Base-by-base conservation (phyloP, 371 early-diverging fungal genomes). In the Phascolomyces articulosus region DNA sequence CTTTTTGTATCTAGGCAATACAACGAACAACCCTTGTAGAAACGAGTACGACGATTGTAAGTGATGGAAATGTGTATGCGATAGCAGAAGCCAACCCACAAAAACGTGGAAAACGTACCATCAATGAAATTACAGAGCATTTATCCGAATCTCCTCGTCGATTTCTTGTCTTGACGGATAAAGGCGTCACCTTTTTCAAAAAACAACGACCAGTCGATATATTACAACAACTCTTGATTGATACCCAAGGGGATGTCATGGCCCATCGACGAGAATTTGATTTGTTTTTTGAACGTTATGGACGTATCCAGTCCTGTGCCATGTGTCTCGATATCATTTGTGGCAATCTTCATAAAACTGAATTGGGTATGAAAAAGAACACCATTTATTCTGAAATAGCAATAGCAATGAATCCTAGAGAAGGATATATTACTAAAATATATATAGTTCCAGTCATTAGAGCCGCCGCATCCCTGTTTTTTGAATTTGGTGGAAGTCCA, bases 161-260 rank as follows among this genome's bases (percentile, higher is more conserved):
- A 47, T 93, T 92, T 67, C 81, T 90, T 2, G 85, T 91, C 6
- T 71, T 95, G 55, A 90, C 95, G 6, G 92, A 90, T 64, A 75
- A 82, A 11, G 91, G 87, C 0, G 66, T 92, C 16, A 76, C 73
- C 2, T 75, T 90, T 26, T 81, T 87, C 55, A 74, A 75, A 47
- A 90, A 93, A 77, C 84, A 85, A 59, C 75, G 94, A 40, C 95
- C 95, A 13, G 86, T 94, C 7, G 94, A 94, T 60, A 75, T 87
- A 24, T 67, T 93, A 13, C 74, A 85, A 29, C 75, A 84, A 58
- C 60, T 90, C 6, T 47, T 89, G 13, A 1, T 51, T 3, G 58
- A 64, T 21, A 28, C 65, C 1, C 38, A 56, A 41, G 70, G 71
- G 64, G 40, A 69, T 31, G 15, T 62, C n/a, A 51, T 74, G 11